Evolutionary conservation across 805 yeast genomes (phyloP), one percentile per base, ranked within the genome.

Genomic region (Torulaspora microellipsoides): DNA sequence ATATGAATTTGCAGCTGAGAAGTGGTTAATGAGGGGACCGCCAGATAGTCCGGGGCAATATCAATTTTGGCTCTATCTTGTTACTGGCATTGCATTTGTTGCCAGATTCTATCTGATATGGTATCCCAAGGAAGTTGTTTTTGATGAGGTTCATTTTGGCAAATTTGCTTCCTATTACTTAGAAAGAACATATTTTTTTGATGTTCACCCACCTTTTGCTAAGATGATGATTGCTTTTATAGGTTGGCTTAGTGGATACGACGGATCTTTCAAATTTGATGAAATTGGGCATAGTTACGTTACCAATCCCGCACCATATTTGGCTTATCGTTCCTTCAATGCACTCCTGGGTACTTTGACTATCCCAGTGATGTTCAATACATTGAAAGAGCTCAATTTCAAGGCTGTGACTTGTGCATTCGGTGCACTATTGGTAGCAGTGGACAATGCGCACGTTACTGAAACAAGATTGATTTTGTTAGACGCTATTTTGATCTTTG

Each of bases 131-230:
- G 83, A 82, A 61, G 95, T 85, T 45, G 93, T 85, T 2, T 85
- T 85, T 55, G 95, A 85, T 66, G 95, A 85, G 60, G 93, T 84
- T 15, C 95, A 85, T 64, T 85, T 85, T 57, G 95, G 95, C 30
- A 85, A 85, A 57, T 85, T 85, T 63, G 91, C 91, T 7, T 78
- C 88, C 1, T 83, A 85, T 66, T 91, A 91, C 65, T 68, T 91
- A 47, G 85, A 91, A 65, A 76, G 96, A 49, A 84, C 96, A 0
- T 93, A 86, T 65, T 93, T 88, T 65, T 93, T 93, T 59, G 99
- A 93, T 67, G 80, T 93, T 40, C 99, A 93, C 68, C 99, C 99
- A 8, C 99, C 99, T 15, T 87, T 93, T 66, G 99, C 96, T 42
- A 93, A 93, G 65, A 73, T 93, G 63, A 72, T 90, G 53, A 87